phyloP scores from a whole-genome alignment of 495 filamentous ascomycete species.

The Patellaria atrata region DNA sequence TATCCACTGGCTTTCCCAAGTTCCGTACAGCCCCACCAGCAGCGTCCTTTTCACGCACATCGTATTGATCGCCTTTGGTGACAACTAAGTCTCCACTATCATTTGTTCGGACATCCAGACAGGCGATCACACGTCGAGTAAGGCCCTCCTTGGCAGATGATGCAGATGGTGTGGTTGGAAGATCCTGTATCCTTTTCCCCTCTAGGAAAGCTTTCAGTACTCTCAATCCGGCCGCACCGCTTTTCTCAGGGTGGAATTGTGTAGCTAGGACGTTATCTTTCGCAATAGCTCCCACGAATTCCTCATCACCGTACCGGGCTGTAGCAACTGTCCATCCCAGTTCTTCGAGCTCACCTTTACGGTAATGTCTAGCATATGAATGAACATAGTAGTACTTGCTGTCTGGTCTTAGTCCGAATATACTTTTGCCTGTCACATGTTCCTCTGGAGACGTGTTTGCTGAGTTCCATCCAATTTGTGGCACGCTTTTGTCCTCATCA shows the following conservation, averaged over 20 bases:
- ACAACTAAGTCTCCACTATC: slow-evolving; percentile 91
- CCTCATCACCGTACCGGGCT: slow-evolving; percentile 72
- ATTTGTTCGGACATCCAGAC: slow-evolving; percentile 92
- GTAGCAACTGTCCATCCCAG: slow-evolving; percentile 83
- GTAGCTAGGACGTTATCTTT: slow-evolving; percentile 76
- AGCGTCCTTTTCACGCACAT: slow-evolving; percentile 81
- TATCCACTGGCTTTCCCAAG: slow-evolving; percentile 88
- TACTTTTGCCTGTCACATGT: slow-evolving; percentile 31
- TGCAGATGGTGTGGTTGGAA: slow-evolving; percentile 21
- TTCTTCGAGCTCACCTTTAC: slow-evolving; percentile 50
- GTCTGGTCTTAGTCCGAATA: slow-evolving; percentile 61
- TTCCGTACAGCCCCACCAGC: slow-evolving; percentile 71
- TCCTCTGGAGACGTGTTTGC: slow-evolving; percentile 42
- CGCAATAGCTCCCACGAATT: slow-evolving; percentile 81
- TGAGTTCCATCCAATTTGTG: slow-evolving; percentile 97
- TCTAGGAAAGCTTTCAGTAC: slow-evolving; percentile 75
- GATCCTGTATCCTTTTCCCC: slow-evolving; percentile 38
- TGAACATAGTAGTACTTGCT: slow-evolving; percentile 99
- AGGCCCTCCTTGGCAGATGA: slow-evolving; percentile 42
- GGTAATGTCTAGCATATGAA: slow-evolving; percentile 75
- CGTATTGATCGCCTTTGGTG: slow-evolving; percentile 97
- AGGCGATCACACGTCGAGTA: slow-evolving; percentile 84
- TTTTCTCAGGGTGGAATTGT: slow-evolving; percentile 97
- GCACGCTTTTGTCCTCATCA: slow-evolving; percentile 67
- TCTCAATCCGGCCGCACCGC: slow-evolving; percentile 70